Percentiles rank a stretch among this genome's conserved stretches.
Evolutionary conservation across 2,329 filamentous ascomycete species (phyloP).

Genomic region (Cercospora citrullina): DNA sequence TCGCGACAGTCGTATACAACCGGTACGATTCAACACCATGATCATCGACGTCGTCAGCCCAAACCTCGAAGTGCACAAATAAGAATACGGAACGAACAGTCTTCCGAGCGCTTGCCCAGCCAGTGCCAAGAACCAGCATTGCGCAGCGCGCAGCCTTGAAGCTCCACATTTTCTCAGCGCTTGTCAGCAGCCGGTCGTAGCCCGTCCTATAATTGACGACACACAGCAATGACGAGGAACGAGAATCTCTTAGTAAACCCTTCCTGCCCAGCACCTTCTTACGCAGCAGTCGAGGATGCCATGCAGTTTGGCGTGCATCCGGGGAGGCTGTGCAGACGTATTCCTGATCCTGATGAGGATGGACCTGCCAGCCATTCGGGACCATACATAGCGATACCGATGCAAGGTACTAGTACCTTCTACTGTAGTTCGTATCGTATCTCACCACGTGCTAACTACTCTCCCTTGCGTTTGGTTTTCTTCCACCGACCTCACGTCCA

Average conservation of each 20-base stretch:
- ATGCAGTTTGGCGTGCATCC: not conserved
- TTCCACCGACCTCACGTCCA: too few relatives aligned
- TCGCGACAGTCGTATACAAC: not conserved
- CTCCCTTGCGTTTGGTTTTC: not conserved
- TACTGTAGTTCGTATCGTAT: not conserved
- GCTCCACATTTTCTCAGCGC: conserved; percentile 6
- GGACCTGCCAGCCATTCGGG: not conserved
- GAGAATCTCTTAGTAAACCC: not conserved
- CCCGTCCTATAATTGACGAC: not conserved
- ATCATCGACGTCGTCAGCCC: not conserved
- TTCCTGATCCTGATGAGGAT: not conserved
- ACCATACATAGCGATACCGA: not conserved
- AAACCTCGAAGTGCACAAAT: not conserved
- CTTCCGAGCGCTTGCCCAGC: not conserved
- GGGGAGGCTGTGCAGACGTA: not conserved
- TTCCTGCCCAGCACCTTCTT: not conserved
- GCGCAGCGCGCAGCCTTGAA: not conserved
- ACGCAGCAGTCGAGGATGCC: not conserved
- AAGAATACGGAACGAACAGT: not conserved
- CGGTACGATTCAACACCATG: not conserved
- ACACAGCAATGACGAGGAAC: not conserved
- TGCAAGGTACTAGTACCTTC: not conserved
- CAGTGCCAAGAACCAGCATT: not conserved
- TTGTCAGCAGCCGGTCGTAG: conserved; percentile 5
- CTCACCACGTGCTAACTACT: not conserved